Conservation (phyloP, 257 asterid genomes). For the Lycium barbarum region DNA sequence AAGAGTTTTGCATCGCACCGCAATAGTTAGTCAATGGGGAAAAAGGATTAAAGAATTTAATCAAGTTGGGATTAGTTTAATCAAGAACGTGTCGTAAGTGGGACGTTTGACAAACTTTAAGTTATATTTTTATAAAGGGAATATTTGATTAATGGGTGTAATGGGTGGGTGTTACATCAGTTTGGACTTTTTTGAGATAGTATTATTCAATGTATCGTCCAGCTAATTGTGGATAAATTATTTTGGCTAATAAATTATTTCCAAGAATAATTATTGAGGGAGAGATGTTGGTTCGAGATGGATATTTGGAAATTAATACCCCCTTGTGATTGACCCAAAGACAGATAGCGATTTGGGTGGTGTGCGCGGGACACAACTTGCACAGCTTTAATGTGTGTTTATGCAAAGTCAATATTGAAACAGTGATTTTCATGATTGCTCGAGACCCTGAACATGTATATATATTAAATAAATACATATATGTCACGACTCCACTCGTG, state of each 20-base stretch:
- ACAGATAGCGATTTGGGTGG: conserved; percentile 13
- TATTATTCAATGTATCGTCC: conserved; percentile 7
- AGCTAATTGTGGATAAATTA: background rate
- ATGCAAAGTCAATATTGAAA: conserved; percentile 37
- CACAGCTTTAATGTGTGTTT: background rate
- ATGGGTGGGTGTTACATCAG: conserved; percentile 27
- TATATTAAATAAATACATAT: too few species aligned
- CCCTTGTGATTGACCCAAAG: conserved; percentile 9
- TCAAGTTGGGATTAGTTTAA: conserved; percentile 30
- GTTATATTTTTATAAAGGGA: background rate
- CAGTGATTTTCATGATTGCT: too few species aligned
- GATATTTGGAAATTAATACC: conserved; percentile 6
- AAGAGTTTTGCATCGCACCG: conserved; percentile 13
- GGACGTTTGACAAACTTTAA: conserved; percentile 32
- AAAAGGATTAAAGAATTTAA: conserved; percentile 26
- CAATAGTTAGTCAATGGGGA: conserved; percentile 12
- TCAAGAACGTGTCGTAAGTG: conserved; percentile 39
- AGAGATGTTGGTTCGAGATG: conserved; percentile 29
- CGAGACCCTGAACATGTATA: too few species aligned
- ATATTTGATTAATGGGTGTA: background rate
- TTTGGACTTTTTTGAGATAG: conserved; percentile 23
- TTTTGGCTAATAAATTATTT: background rate
- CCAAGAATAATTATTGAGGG: conserved; percentile 24
- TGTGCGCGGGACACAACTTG: conserved; percentile 14
- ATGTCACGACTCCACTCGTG: too few species aligned